These are phyloP conservation scores for Euphorbia tirucalli DNA, from an alignment of 345 rosid genomes.

Conservation along the genomic window DNA sequence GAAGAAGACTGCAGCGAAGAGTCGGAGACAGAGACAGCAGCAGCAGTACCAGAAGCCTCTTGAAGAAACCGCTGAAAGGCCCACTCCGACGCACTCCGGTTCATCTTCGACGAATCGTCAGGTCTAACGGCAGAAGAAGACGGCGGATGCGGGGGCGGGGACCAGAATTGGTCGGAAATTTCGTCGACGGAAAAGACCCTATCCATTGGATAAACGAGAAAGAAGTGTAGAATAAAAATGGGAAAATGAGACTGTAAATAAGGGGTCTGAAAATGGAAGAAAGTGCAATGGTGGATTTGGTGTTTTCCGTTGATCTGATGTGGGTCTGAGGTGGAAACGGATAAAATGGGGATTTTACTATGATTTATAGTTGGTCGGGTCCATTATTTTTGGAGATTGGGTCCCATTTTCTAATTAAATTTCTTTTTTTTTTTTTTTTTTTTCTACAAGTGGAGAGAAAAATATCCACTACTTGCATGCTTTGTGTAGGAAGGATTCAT, in stretches of 20 bases:
- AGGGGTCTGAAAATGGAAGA: no score
- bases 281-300: not conserved
- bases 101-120: slow-evolving; percentile 15
- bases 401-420: not conserved
- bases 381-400: not conserved
- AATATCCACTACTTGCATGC: no score
- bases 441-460: no score
- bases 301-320: slow-evolving; percentile 13
- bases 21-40: not conserved
- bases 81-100: slow-evolving; percentile 32
- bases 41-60: slow-evolving; percentile 17
- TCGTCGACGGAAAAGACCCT: slow-evolving; percentile 21
- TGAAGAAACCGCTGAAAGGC: slow-evolving; percentile 27
- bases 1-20: slow-evolving; percentile 10
- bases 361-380: not conserved
- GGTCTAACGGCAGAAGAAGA: not conserved
- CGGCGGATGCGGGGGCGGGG: not conserved
- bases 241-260: no score
- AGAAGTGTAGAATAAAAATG: no score
- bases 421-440: no score
- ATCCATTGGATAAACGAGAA: slow-evolving; percentile 23
- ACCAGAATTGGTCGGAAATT: slow-evolving; percentile 21
- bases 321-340: slow-evolving; percentile 30
- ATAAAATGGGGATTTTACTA: slow-evolving; percentile 12
- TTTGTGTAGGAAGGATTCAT: no score